Evolutionary conservation across 305 asterid species (phyloP), one percentile per base, ranked within the genome.

Genomic region (Fraxinus platypoda): DNA sequence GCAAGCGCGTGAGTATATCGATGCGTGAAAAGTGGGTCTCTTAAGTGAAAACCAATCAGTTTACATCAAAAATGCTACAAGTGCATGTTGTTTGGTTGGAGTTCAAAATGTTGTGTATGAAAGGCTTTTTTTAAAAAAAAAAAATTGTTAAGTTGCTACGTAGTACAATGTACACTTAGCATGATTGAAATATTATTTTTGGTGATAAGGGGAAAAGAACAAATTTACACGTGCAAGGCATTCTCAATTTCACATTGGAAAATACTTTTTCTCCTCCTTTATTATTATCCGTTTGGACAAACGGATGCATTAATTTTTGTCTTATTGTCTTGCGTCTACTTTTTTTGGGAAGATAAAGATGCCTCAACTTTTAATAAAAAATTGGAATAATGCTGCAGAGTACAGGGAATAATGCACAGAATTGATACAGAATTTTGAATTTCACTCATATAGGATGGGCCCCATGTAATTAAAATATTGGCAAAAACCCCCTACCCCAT

Each of bases 151-250:
- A 31, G 35, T 34, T 34, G 38, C 5, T 31, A 31, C 34, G 34
- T 31, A 31, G 34, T 34, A 34, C 38, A 34, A 34, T 34, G 38
- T 34, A 34, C 38, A 6, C 8, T 8, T 1, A 1, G 4, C 4
- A 37, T 37, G 2, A 1, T 37, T 37, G 43, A 37, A 37, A 37
- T 37, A 41, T 41, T 9, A 41, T 41, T 12, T 41, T 4, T 15
- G 57, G 1, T 70, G 4, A 26, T 33, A 13, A 3, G 3, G 52
- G 28, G 1, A 41, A 75, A 21, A 15, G 19, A 19, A 62, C 41
- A 59, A 57, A 9, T 33, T 38, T 5, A 64, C 86, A 84, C 84
- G 81, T 80, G 83, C 68, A 35, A 34, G 33, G 66, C 79, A 74
- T 33, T 38, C 3, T 54, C 25, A n/a, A 17, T 52, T 17, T 46